phyloP scores from a whole-genome alignment of 1,284 basidiomycete species.

The Chiua sp. region DNA sequence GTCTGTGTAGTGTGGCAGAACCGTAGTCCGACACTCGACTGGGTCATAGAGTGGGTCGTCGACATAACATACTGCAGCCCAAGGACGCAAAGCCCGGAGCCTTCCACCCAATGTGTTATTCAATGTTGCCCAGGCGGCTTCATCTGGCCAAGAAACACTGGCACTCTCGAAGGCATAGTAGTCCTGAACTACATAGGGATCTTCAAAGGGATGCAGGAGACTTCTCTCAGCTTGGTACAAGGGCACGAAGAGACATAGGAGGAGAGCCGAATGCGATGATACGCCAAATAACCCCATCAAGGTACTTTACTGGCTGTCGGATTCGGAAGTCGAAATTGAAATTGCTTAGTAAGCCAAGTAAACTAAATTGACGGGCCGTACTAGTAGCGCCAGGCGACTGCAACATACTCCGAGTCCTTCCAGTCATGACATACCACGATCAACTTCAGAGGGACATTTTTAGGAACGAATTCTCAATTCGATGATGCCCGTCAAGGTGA shows the following conservation, averaged over 20 bases:
- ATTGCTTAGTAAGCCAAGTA: too few relatives aligned
- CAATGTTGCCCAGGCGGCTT: slow-evolving; percentile 8
- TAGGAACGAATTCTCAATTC: too few relatives aligned
- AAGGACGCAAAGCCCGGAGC: slow-evolving; percentile 10
- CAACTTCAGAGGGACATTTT: too few relatives aligned
- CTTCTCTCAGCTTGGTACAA: not conserved
- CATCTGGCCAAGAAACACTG: slow-evolving; percentile 7
- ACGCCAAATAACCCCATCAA: not conserved
- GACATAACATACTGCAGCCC: slow-evolving; percentile 10
- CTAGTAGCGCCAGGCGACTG: too few relatives aligned
- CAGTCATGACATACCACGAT: too few relatives aligned
- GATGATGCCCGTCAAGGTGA: too few relatives aligned
- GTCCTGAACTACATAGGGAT: not conserved
- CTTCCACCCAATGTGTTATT: slow-evolving; percentile 10
- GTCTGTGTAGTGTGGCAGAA: too few relatives aligned
- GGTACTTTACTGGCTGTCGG: too few relatives aligned
- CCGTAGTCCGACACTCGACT: not conserved
- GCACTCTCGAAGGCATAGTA: not conserved
- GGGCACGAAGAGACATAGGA: not conserved
- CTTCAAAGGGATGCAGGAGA: slow-evolving; percentile 1
- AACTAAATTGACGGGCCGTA: too few relatives aligned
- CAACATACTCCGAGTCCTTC: too few relatives aligned
- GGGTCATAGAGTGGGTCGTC: slow-evolving; percentile 9
- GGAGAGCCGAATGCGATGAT: not conserved
- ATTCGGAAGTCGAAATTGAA: too few relatives aligned